Evolutionary conservation across 305 asterid species (phyloP).

Genomic region (Coffea humblotiana): DNA sequence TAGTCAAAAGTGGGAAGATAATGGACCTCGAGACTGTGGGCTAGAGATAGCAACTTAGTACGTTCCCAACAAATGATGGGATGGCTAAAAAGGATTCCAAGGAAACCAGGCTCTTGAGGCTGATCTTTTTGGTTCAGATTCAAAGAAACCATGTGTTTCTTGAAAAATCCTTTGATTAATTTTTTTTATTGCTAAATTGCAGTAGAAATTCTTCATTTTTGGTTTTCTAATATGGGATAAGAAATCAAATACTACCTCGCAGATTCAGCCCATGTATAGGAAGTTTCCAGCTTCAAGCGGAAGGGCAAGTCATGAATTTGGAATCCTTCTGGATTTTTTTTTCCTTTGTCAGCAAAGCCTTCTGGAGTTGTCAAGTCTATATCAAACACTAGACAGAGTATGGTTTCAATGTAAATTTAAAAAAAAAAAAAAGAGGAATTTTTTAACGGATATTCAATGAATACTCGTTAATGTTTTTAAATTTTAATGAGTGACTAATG

Average conservation of each 20-base stretch:
- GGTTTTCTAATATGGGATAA: neutral
- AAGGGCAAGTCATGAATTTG: neutral
- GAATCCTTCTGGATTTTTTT: neutral
- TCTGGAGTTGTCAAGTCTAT: neutral
- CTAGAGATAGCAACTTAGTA: neutral
- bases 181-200: neutral
- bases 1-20: neutral
- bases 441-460: no score
- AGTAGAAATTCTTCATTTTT: neutral
- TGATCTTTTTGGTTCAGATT: constrained; percentile 4
- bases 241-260: neutral
- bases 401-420: neutral
- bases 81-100: neutral
- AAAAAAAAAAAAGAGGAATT: neutral
- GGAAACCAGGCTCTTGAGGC: neutral
- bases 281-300: neutral
- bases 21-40: constrained; percentile 6
- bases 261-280: neutral
- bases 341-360: no score
- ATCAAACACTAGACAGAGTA: neutral
- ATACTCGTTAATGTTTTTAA: no score
- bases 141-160: neutral
- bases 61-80: neutral
- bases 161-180: neutral
- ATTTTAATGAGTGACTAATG: no score